These are phyloP conservation scores for Yamadazyma sp. DNA, from an alignment of 1,139 yeast genomes.

Conservation along the genomic window DNA sequence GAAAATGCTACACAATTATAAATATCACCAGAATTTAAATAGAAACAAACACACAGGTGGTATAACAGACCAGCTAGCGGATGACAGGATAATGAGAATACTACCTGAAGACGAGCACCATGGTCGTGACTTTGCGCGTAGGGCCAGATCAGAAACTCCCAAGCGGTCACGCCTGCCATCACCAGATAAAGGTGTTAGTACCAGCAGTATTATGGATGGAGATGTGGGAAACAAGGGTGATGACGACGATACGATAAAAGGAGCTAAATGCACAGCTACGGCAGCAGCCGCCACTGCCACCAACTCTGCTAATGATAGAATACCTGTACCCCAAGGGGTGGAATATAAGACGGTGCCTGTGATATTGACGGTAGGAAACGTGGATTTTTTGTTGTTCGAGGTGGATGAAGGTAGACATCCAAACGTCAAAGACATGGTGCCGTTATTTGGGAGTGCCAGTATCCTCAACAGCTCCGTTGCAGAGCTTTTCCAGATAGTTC, in stretches of 20 bases:
- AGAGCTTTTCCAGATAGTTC: constrained; percentile 26
- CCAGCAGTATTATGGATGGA: too few relatives aligned
- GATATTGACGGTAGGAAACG: constrained; percentile 20
- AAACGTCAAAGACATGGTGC: constrained; percentile 18
- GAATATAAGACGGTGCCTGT: constrained; percentile 18
- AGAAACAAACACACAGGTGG: too few relatives aligned
- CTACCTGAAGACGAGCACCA: too few relatives aligned
- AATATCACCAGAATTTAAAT: too few relatives aligned
- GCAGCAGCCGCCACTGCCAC: not conserved
- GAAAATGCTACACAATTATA: too few relatives aligned
- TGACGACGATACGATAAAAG: too few relatives aligned
- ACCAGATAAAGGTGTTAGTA: too few relatives aligned
- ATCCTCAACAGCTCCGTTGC: constrained; percentile 21
- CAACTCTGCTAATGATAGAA: not conserved
- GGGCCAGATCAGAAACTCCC: too few relatives aligned
- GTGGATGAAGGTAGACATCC: constrained; percentile 11
- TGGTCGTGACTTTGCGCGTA: too few relatives aligned
- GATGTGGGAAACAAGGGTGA: not conserved
- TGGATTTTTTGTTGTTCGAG: constrained; percentile 27
- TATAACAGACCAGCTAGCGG: too few relatives aligned
- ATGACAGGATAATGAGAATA: too few relatives aligned
- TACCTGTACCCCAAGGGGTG: constrained; percentile 6
- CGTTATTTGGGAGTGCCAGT: constrained; percentile 24
- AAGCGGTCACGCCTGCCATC: too few relatives aligned
- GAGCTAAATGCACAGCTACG: not conserved